Evolutionary conservation across 805 yeast species (phyloP).

Genomic region (Saccharomycopsis selenospora): DNA sequence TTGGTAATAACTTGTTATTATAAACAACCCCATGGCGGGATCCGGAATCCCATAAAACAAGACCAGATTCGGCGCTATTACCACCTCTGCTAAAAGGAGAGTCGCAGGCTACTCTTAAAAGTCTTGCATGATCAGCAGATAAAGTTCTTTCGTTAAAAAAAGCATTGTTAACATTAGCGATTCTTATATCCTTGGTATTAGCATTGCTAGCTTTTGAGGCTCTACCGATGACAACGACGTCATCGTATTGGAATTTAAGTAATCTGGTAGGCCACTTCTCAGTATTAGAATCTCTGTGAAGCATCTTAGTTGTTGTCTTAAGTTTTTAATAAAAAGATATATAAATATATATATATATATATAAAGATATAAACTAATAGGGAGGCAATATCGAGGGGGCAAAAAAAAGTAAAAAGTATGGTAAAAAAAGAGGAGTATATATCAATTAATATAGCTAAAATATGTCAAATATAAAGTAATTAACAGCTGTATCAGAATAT

Average conservation of each 20-base stretch:
- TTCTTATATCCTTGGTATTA: neutral
- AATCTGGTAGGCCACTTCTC: constrained; percentile 19
- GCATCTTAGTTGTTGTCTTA: too few relatives aligned
- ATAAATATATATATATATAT: too few relatives aligned
- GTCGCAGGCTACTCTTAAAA: neutral
- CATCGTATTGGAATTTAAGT: constrained; percentile 6
- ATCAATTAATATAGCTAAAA: too few relatives aligned
- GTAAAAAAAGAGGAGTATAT: too few relatives aligned
- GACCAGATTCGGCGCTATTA: neutral
- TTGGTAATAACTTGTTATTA: constrained; percentile 14
- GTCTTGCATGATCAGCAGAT: constrained; percentile 18
- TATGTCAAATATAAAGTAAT: too few relatives aligned
- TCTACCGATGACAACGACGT: constrained; percentile 11
- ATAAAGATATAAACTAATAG: too few relatives aligned
- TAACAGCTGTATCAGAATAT: too few relatives aligned
- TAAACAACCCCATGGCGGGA: constrained; percentile 21
- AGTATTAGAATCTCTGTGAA: neutral
- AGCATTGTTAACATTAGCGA: constrained; percentile 10
- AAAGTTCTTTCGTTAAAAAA: constrained; percentile 17
- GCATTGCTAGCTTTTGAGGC: constrained; percentile 5
- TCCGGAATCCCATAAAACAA: constrained; percentile 19
- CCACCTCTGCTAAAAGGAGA: neutral
- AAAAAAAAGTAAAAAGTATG: too few relatives aligned
- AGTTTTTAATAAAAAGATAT: too few relatives aligned
- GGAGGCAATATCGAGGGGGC: too few relatives aligned